Evolutionary conservation across 345 rosid species (phyloP).

Genomic region (Aquilaria sinensis): DNA sequence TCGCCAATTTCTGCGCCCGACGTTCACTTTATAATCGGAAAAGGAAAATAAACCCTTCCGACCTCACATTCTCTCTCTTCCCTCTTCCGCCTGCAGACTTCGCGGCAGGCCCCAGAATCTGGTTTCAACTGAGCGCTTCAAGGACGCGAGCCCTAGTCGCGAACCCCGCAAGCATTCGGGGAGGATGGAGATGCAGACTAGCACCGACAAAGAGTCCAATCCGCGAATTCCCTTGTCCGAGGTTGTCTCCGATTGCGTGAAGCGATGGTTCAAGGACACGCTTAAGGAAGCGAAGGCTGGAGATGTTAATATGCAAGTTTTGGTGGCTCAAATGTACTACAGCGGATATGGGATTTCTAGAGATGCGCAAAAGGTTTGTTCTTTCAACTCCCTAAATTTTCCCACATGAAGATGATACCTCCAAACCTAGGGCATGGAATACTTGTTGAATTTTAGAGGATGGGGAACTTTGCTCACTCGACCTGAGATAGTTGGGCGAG

Average conservation of each 20-base stretch:
- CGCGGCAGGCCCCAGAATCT: constrained; percentile 30
- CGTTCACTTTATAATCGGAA: no score
- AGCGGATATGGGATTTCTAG: constrained; percentile 88
- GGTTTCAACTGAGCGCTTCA: constrained; percentile 20
- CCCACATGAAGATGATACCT: no score
- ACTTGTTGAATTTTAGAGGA: no score
- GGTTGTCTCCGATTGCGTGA: constrained; percentile 80
- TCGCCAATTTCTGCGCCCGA: no score
- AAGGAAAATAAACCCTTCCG: no score
- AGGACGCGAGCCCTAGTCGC: constrained; percentile 34
- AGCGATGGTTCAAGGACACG: constrained; percentile 89
- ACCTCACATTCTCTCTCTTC: no score
- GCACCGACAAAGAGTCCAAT: constrained; percentile 13
- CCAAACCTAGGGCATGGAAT: no score
- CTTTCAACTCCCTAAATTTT: not conserved
- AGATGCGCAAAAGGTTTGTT: constrained; percentile 66
- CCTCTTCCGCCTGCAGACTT: constrained; percentile 35
- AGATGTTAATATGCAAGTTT: constrained; percentile 81
- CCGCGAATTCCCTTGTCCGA: constrained; percentile 59
- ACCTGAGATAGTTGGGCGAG: no score
- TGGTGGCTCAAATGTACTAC: constrained; percentile 87
- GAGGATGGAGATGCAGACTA: constrained; percentile 42
- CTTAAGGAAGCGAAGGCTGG: constrained; percentile 94
- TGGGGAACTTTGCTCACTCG: no score
- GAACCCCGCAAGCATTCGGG: not conserved